Conservation (phyloP, 345 rosid species). For the Eucalyptus decipiens region DNA sequence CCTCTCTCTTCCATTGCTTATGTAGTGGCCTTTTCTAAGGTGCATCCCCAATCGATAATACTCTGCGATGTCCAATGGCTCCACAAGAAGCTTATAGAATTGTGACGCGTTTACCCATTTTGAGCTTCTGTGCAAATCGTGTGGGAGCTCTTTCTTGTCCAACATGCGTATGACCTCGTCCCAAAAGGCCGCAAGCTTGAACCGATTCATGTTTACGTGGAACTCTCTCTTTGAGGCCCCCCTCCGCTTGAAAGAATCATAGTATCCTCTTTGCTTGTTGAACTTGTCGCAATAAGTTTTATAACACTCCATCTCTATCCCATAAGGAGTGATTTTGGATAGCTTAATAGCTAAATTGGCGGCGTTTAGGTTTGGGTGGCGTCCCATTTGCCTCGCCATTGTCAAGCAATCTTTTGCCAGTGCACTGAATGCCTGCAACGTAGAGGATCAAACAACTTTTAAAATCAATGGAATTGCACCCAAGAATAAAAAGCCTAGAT, state of each 20-base stretch:
- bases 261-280: neutral
- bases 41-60: neutral
- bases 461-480: neutral
- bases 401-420: neutral
- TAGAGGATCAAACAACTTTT: neutral
- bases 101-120: constrained; percentile 60
- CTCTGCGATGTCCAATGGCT: constrained; percentile 21
- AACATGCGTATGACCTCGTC: constrained; percentile 44
- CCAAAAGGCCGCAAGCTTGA: constrained; percentile 68
- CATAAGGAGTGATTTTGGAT: no score
- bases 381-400: neutral
- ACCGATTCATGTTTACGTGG: constrained; percentile 40
- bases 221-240: constrained; percentile 26
- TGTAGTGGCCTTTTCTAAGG: constrained; percentile 4
- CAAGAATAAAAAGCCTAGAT: accelerated
- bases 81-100: constrained; percentile 61
- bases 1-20: constrained; percentile 42
- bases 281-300: no score
- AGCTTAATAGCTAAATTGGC: neutral
- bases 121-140: accelerated
- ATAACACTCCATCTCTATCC: accelerated
- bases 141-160: constrained; percentile 57
- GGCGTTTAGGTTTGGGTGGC: neutral
- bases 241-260: constrained; percentile 59
- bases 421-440: neutral